A percentile compares a stretch with the other conserved stretches of the same genome.
Evolutionary conservation across 495 filamentous ascomycete genomes (phyloP).

Genomic region (Penicillium psychrofluorescens): DNA sequence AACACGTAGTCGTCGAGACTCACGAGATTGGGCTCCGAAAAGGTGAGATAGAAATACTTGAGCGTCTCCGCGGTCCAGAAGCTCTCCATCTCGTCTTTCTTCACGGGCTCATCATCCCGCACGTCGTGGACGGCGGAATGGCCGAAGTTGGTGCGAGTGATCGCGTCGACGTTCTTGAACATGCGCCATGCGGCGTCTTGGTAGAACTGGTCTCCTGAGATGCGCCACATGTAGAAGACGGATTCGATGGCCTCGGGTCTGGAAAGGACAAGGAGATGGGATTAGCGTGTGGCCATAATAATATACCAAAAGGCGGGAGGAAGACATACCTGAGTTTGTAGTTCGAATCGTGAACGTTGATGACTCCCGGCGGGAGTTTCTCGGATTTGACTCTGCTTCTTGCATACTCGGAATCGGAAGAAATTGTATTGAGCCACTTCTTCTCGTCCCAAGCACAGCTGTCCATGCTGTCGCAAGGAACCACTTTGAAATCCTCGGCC

Average conservation of each 20-base stretch:
- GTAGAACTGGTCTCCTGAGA: constrained; percentile 61
- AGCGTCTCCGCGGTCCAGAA: constrained; percentile 71
- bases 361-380: constrained; percentile 52
- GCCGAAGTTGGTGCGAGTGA: constrained; percentile 51
- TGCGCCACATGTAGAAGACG: constrained; percentile 67
- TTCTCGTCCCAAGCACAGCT: constrained; percentile 50
- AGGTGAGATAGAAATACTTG: constrained; percentile 93
- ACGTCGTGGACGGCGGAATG: constrained; percentile 57
- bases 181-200: constrained; percentile 70
- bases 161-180: constrained; percentile 57
- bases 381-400: constrained; percentile 29
- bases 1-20: constrained; percentile 66
- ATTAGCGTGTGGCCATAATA: constrained; percentile 1
- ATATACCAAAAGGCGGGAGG: not conserved
- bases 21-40: constrained; percentile 59
- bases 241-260: constrained; percentile 66
- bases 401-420: too few species aligned
- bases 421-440: constrained; percentile 38
- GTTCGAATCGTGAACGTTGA: constrained; percentile 47
- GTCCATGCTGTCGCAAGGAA: constrained; percentile 38
- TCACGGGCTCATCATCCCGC: constrained; percentile 20
- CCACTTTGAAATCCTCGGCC: constrained; percentile 51
- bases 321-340: constrained; percentile 56
- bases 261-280: not conserved
- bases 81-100: constrained; percentile 48